Conservation (phyloP, 306 rosid species). For the Calophaca sinica region DNA sequence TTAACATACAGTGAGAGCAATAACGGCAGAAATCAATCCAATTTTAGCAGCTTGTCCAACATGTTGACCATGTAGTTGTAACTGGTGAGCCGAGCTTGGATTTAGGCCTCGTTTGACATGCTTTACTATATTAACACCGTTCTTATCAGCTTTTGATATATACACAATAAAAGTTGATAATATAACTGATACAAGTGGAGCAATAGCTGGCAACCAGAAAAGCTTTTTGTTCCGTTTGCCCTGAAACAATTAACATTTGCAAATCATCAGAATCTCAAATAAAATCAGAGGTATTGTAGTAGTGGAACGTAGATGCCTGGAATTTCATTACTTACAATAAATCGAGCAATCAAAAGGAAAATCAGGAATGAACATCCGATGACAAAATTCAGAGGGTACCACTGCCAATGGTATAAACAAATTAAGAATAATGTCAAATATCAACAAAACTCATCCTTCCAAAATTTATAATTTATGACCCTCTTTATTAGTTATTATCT, state of each 20-base stretch:
- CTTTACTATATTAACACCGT: slow-evolving; percentile 82
- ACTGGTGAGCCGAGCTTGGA: slow-evolving; percentile 71
- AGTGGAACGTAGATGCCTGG: background rate
- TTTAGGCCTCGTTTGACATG: slow-evolving; percentile 72
- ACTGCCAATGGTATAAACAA: slow-evolving; percentile 55
- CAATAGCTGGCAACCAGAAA: slow-evolving; percentile 84
- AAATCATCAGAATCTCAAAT: slow-evolving; percentile 28
- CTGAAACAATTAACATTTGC: slow-evolving; percentile 52
- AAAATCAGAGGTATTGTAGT: background rate
- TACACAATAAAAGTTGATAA: slow-evolving; percentile 82
- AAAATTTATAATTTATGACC: background rate
- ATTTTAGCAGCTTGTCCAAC: slow-evolving; percentile 78
- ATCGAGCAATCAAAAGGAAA: slow-evolving; percentile 68
- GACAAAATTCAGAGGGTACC: slow-evolving; percentile 76
- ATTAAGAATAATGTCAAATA: slow-evolving; percentile 17
- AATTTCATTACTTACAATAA: slow-evolving; percentile 64
- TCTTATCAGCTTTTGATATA: slow-evolving; percentile 72
- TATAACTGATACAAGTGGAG: slow-evolving; percentile 80
- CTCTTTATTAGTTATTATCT: background rate
- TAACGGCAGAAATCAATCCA: slow-evolving; percentile 75
- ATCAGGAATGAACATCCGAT: slow-evolving; percentile 82
- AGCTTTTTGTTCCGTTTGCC: slow-evolving; percentile 80
- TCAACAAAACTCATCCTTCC: background rate
- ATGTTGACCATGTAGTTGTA: slow-evolving; percentile 68
- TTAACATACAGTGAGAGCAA: slow-evolving; percentile 82